Evolutionary conservation across 805 yeast species (phyloP).

Genomic region (Nakazawaea ishiwadae): DNA sequence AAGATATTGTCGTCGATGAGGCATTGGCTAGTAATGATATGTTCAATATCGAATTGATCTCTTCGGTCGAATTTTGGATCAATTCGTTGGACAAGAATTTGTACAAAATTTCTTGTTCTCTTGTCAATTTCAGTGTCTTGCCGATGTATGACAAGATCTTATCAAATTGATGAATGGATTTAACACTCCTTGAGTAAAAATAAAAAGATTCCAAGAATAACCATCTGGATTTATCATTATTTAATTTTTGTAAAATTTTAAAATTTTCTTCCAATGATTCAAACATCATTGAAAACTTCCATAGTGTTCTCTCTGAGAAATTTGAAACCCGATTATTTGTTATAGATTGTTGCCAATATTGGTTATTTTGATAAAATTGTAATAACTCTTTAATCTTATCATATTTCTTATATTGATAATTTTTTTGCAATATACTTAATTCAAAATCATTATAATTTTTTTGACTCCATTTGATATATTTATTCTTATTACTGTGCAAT

Average conservation of each 20-base stretch:
- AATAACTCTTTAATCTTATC: neutral
- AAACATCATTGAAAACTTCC: constrained; percentile 6
- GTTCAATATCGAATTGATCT: neutral
- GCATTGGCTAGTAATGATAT: neutral
- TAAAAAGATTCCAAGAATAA: constrained; percentile 7
- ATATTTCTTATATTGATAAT: neutral
- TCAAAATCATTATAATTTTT: constrained; percentile 10
- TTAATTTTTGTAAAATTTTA: neutral
- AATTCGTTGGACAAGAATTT: constrained; percentile 1
- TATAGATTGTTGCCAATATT: constrained; percentile 3
- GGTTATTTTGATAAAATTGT: neutral
- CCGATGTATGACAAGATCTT: neutral
- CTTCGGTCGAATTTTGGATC: neutral
- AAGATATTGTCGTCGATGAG: neutral
- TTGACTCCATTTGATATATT: constrained; percentile 8
- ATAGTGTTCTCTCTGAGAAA: constrained; percentile 10
- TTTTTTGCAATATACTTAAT: constrained; percentile 8
- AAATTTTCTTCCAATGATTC: neutral
- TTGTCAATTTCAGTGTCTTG: neutral
- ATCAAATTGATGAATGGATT: neutral
- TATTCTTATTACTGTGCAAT: neutral
- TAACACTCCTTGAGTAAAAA: neutral
- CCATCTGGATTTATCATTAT: constrained; percentile 1
- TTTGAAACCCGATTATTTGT: neutral
- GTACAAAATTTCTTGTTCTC: neutral